A percentile compares a stretch with the other conserved stretches of the same genome.
Evolutionary conservation across 1,139 yeast genomes (phyloP).

Genomic region (Debaryomycetaceae sp.): DNA sequence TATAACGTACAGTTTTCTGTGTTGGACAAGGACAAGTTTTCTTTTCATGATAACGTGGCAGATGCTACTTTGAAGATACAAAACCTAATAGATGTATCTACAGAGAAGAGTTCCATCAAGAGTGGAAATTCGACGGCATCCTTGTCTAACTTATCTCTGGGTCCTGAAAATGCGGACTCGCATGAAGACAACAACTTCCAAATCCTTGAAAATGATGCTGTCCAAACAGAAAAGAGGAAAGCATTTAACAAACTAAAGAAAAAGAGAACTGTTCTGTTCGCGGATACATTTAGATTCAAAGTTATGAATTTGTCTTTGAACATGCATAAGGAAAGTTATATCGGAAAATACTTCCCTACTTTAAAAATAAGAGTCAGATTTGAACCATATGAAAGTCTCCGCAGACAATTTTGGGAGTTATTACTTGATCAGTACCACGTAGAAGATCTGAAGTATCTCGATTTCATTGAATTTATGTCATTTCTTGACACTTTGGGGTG

Average conservation of each 20-base stretch:
- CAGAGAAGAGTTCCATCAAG: slow-evolving; percentile 7
- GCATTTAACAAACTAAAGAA: slow-evolving; percentile 24
- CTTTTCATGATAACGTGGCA: slow-evolving; percentile 83
- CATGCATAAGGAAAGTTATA: slow-evolving; percentile 29
- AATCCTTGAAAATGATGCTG: slow-evolving; percentile 30
- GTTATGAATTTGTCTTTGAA: slow-evolving; percentile 40
- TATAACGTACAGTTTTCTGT: slow-evolving; percentile 69
- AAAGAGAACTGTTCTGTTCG: slow-evolving; percentile 24
- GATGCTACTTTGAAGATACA: slow-evolving; percentile 50
- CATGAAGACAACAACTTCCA: slow-evolving; percentile 16
- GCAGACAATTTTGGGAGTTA: slow-evolving; percentile 69
- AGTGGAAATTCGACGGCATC: slow-evolving; percentile 12
- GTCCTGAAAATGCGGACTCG: slow-evolving; percentile 11
- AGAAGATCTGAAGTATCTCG: slow-evolving; percentile 37
- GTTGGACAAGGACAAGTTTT: slow-evolving; percentile 78
- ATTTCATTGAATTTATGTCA: slow-evolving; percentile 53
- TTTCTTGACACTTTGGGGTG: slow-evolving; percentile 66
- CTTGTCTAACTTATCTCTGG: slow-evolving; percentile 4
- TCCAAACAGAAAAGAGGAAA: slow-evolving; percentile 26
- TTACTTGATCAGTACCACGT: slow-evolving; percentile 51
- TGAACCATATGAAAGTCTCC: slow-evolving; percentile 61
- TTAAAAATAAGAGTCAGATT: slow-evolving; percentile 62
- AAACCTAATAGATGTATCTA: slow-evolving; percentile 41
- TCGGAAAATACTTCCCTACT: slow-evolving; percentile 48
- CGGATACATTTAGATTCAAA: slow-evolving; percentile 42